Base-by-base conservation (phyloP, 345 rosid genomes). In the Erucastrum elatum region DNA sequence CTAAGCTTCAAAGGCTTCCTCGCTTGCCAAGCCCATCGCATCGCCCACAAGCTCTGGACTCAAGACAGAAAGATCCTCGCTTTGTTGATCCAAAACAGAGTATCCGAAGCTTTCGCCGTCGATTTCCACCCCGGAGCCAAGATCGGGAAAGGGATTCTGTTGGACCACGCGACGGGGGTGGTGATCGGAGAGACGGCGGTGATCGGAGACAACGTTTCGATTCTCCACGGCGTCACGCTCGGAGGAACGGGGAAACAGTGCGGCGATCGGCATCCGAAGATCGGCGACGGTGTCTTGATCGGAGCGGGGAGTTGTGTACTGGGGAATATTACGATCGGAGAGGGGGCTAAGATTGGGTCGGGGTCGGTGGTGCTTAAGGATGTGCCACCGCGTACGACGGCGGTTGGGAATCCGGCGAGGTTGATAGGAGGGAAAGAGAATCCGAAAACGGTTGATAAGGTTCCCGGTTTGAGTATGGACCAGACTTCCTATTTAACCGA, bases 111-210 rank as follows among this genome's bases (percentile, higher is more conserved):
- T 37, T 92, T 91, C n/a, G 87, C 87, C 0, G 95, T 91, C 13
- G 97, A 94, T 70, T 66, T 94, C 62, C 98, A 94, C 49, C 98
- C 97, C 0, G 97, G 97, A 9, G 97, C 97, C 0, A 86, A 76
- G 80, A 87, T 94, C 3, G 98, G 97, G 25, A 66, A 79, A 3
- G 97, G 94, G 70, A 82, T 94, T 11, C 51, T 94, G 41, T 77
- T 94, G 7, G 98, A 94, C 49, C 98, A 94, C 29, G 97, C 97
- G 0, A 92, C 97, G 0, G 97, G 88, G 0, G 77, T 94, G 0
- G 90, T 94, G 64, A 84, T 90, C 4, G 97, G 98, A 29, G 98
- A 94, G 71, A 94, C 98, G 0, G 94, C 98, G 9, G 97, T 92
- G 77, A 80, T 94, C 0, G 98, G 98, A 5, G 82, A 90, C 75